These are phyloP conservation scores for Cyathus olla DNA, from an alignment of 1,284 basidiomycete species.

Conservation along the genomic window DNA sequence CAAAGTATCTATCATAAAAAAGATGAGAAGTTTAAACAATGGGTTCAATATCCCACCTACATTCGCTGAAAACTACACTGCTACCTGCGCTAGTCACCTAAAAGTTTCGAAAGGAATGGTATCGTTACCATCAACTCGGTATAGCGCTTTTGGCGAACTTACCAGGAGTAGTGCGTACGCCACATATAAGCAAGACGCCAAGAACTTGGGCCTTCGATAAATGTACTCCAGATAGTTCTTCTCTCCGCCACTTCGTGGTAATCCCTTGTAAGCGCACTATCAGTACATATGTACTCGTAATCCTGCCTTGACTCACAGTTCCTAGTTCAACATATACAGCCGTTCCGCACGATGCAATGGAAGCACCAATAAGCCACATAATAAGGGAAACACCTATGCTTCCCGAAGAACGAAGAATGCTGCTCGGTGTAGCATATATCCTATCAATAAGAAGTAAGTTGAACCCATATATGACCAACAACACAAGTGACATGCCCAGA, in stretches of 20 bases:
- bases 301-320: conserved; percentile 71
- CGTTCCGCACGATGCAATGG: too few species aligned
- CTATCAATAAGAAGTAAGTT: conserved; percentile 70
- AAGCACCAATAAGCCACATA: conserved; percentile 79
- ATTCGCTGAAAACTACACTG: too few species aligned
- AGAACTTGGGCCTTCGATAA: too few species aligned
- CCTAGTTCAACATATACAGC: too few species aligned
- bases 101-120: conserved; percentile 62
- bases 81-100: conserved; percentile 47
- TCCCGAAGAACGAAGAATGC: conserved; percentile 70
- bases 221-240: conserved; percentile 83
- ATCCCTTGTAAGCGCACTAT: conserved; percentile 52
- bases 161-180: conserved; percentile 72
- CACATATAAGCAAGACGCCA: conserved; percentile 69
- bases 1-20: too few species aligned
- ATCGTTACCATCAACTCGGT: conserved; percentile 23
- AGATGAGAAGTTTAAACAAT: too few species aligned
- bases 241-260: conserved; percentile 80
- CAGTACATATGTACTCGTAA: conserved; percentile 32
- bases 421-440: too few species aligned
- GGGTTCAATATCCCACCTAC: too few species aligned
- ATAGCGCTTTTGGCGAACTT: conserved; percentile 28
- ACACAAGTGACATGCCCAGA: neutral
- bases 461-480: neutral
- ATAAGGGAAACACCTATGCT: conserved; percentile 75